Evolutionary conservation across 345 rosid species (phyloP).

Genomic region (Camelina neglecta): DNA sequence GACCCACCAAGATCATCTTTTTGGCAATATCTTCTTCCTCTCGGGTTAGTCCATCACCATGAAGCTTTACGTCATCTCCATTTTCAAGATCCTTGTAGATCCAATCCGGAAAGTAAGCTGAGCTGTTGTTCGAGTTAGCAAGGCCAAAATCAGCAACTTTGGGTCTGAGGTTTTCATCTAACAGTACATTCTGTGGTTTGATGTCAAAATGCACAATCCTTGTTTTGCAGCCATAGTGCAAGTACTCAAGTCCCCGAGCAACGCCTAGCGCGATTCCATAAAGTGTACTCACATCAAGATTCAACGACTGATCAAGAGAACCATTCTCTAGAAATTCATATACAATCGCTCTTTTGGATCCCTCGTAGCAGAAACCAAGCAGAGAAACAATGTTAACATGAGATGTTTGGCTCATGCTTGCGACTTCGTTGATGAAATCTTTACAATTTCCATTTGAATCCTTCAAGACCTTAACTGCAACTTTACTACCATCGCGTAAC

Average conservation of each 20-base stretch:
- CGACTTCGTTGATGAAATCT: conserved; percentile 54
- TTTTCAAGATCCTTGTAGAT: too few species aligned
- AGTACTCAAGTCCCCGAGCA: conserved; percentile 56
- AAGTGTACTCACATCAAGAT: conserved; percentile 29
- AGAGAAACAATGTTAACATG: conserved; percentile 52
- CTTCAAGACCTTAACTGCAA: conserved; percentile 42
- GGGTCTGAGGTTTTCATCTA: conserved; percentile 39
- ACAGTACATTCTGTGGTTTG: conserved; percentile 57
- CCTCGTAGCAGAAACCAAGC: conserved; percentile 49
- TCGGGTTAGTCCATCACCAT: too few species aligned
- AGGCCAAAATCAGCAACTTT: too few species aligned
- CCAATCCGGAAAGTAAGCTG: too few species aligned
- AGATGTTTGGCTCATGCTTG: conserved; percentile 51
- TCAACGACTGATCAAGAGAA: conserved; percentile 42
- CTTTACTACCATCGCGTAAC: conserved; percentile 29
- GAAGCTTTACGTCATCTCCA: too few species aligned
- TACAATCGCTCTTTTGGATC: conserved; percentile 43
- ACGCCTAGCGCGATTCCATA: conserved; percentile 47
- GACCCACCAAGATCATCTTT: conserved; percentile 27
- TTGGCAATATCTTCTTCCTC: conserved; percentile 7
- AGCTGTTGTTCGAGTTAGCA: too few species aligned
- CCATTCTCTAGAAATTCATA: conserved; percentile 49
- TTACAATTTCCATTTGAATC: conserved; percentile 34
- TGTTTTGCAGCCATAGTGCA: conserved; percentile 57
- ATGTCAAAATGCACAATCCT: conserved; percentile 60